Evolutionary conservation across 192 early-diverging fungal genomes (phyloP), one percentile per base, ranked within the genome.

Genomic region (Dissophora globulifera): DNA sequence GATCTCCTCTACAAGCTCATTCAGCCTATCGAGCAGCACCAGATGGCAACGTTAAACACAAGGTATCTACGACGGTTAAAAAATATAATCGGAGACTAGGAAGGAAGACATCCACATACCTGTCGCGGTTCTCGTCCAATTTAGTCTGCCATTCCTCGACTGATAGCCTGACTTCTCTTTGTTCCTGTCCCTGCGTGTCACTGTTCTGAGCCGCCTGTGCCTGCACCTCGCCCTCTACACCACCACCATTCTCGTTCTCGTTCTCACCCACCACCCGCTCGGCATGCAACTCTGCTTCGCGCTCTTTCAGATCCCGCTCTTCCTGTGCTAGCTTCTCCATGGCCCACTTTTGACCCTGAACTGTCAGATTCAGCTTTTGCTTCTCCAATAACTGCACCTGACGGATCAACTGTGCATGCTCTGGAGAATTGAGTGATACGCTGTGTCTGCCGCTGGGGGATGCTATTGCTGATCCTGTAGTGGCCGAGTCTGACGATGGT

Each of bases 341-440:
- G 0, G 29, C 51, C 51, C 43, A 62, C 33, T 76, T 76, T 26
- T 76, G 72, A 20, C 64, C 63, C 38, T 76, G 58, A 17, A 76
- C 58, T 3, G 72, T 76, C 57, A 76, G 23, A 3, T 35, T 46
- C 27, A 76, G 31, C n/a, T 76, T 76, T 33, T 67, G 62, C 31
- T 76, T 76, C 35, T 76, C 72, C 1, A 76, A 45, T 17, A 67
- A 23, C 6, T 76, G 72, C 11, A 76, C 64, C 16, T 66, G 50
- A 7, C 72, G 72, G 31, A 76, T 76, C 38, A 76, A 5, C 16
- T 67, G 72, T 22, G 72, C 72, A 50, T 76, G 72, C 29, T 76
- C 72, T 32, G 72, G 72, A 13, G 72, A 76, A 26, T 76, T 56
- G 27, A 71, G 50, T 0, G 57, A 65, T 20, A 66, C 17, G 16